A percentile compares a stretch with the other conserved stretches of the same genome.
These are phyloP conservation scores for Aspergillus bridgeri DNA, from an alignment of 495 filamentous ascomycete genomes.

Conservation along the genomic window DNA sequence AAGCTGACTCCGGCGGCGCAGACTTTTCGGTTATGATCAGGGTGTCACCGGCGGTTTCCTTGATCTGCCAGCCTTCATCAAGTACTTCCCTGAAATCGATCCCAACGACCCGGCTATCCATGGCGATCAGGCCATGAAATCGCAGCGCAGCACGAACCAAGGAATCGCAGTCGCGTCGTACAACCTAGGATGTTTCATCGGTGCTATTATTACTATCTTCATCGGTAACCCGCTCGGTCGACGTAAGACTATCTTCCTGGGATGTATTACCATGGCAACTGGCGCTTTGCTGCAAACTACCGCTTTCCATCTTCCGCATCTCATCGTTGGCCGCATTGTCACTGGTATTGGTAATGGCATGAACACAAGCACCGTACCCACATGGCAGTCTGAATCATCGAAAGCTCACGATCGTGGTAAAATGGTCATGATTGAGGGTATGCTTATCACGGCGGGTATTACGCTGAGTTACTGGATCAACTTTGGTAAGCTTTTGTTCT, in stretches of 20 bases:
- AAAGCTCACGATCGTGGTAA: slow-evolving; percentile 68
- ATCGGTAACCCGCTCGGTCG: slow-evolving; percentile 70
- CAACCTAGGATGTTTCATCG: slow-evolving; percentile 74
- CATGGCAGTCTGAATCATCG: slow-evolving; percentile 63
- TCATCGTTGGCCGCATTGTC: slow-evolving; percentile 63
- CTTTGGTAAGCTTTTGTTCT: slow-evolving; percentile 42
- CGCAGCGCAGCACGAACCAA: slow-evolving; percentile 34
- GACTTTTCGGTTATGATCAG: slow-evolving; percentile 54
- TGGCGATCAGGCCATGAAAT: not conserved
- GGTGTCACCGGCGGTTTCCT: slow-evolving; percentile 57
- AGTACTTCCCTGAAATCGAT: slow-evolving; percentile 47
- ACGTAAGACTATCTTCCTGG: slow-evolving; percentile 61
- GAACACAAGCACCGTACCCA: slow-evolving; percentile 48
- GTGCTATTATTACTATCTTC: slow-evolving; percentile 65
- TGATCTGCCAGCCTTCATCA: slow-evolving; percentile 50
- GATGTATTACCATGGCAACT: slow-evolving; percentile 61
- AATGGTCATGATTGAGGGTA: slow-evolving; percentile 72
- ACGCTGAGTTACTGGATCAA: slow-evolving; percentile 71
- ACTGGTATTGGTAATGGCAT: slow-evolving; percentile 67
- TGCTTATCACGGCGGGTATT: slow-evolving; percentile 65
- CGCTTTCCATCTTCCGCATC: slow-evolving; percentile 56
- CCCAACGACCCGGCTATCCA: slow-evolving; percentile 10
- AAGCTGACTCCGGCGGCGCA: not conserved
- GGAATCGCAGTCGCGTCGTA: slow-evolving; percentile 60
- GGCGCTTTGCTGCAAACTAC: slow-evolving; percentile 64